Base-by-base conservation (phyloP, 805 yeast species). In the Ogataea wickerhamii region DNA sequence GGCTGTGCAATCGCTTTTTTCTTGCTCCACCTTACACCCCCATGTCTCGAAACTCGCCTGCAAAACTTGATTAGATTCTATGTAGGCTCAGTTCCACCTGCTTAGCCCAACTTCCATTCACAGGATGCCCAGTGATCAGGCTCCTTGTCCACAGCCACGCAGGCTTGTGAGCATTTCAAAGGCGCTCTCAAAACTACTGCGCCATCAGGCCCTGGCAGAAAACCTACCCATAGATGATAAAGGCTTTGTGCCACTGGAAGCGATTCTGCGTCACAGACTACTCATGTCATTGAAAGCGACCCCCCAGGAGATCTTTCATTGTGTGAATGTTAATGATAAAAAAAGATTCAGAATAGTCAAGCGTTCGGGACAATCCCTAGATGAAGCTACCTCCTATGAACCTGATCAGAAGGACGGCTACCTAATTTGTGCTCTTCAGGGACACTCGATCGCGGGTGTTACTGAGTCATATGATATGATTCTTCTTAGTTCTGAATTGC, bases 361-460 rank as follows among this genome's bases (percentile, higher is more conserved):
- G 8, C 4, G 13, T 17, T 12, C 24, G 5, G 44, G 51, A 19
- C 56, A 25, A 24, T 17, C 29, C n/a, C 28, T 18, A 11, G 29
- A 25, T 22, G 47, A 37, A 18, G 37, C 26, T 4, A 11, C 13
- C 7, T 24, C 21, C n/a, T 44, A 38, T 21, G 27, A 30, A 10
- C 26, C 32, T 3, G 31, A 14, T 4, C 36, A 29, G 4, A 49
- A 49, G 7, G 61, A 56, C 5, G 63, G 49, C 4, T 61, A 56
- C 10, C 52, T 36, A 8, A 76, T 91, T n/a, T 77, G 97, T 55
- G 98, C 98, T 3, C 81, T 82, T 36, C 98, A 93, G 60, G 98
- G 98, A 4, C 98, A 93, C 59, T 79, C 95, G 0, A 63, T 91
- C 4, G 55, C 58, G 23, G 41, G 51, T 0, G 66, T 79, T 1